Evolutionary conservation across 2,329 filamentous ascomycete species (phyloP).

Genomic region (Hymenotorrendiella dingleyae): DNA sequence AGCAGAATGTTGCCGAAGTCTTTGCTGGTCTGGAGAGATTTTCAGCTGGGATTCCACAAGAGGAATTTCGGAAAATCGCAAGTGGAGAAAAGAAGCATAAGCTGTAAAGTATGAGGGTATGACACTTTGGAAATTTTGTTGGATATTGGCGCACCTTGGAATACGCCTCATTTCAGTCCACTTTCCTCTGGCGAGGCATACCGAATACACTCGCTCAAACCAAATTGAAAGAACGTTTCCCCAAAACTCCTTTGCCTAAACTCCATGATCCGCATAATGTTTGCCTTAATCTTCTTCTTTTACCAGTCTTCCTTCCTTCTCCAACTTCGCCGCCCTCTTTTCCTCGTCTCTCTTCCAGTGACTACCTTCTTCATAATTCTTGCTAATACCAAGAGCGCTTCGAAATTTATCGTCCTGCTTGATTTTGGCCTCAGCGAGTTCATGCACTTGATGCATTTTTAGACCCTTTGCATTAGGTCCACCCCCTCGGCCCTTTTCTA

Average conservation of each 20-base stretch:
- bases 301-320: slow-evolving; percentile 18
- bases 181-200: no score
- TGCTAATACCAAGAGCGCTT: slow-evolving; percentile 79
- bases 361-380: slow-evolving; percentile 77
- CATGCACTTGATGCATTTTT: slow-evolving; percentile 92
- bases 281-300: slow-evolving; percentile 1
- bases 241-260: slow-evolving; percentile 2
- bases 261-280: not conserved
- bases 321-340: slow-evolving; percentile 42
- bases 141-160: no score
- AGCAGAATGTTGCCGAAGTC: slow-evolving; percentile 75
- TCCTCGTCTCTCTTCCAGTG: slow-evolving; percentile 85
- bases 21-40: slow-evolving; percentile 82
- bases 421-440: slow-evolving; percentile 92
- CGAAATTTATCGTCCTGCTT: slow-evolving; percentile 87
- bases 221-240: no score
- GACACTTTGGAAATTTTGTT: no score
- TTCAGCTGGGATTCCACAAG: slow-evolving; percentile 59
- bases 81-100: slow-evolving; percentile 92
- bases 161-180: no score
- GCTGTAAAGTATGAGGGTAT: no score
- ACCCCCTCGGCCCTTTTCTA: slow-evolving; percentile 32
- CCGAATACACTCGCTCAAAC: no score
- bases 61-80: slow-evolving; percentile 81
- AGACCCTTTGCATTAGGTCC: slow-evolving; percentile 49